Percentiles rank a stretch among this genome's conserved stretches.
Evolutionary conservation across 1,139 yeast genomes (phyloP).

Genomic region (Debaryomyces sp.): DNA sequence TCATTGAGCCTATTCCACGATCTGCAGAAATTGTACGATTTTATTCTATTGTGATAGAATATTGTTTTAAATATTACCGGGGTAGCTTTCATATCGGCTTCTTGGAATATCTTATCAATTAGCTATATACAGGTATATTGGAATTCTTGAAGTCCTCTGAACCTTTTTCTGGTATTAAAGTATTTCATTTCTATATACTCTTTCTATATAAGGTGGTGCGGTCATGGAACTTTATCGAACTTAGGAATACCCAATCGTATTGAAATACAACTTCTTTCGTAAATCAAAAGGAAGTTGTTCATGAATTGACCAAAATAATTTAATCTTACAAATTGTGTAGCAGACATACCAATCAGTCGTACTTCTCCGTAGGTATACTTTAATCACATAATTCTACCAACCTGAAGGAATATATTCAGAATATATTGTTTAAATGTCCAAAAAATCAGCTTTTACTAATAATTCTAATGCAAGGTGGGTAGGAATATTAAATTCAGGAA

Average conservation of each 20-base stretch:
- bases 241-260: neutral
- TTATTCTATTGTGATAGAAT: neutral
- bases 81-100: neutral
- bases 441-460: slow-evolving; percentile 87
- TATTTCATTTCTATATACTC: neutral
- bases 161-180: neutral
- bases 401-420: neutral
- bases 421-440: slow-evolving; percentile 51
- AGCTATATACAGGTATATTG: neutral
- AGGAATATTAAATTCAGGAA: slow-evolving; percentile 88
- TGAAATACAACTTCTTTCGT: neutral
- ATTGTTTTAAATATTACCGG: neutral
- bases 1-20: slow-evolving; percentile 9
- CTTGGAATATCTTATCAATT: neutral
- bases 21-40: neutral
- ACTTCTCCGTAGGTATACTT: neutral
- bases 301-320: neutral
- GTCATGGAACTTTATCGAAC: neutral
- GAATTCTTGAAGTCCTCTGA: neutral
- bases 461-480: slow-evolving; percentile 92
- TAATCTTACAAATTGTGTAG: neutral
- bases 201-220: neutral
- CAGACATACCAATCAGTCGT: neutral
- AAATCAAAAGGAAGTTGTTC: neutral
- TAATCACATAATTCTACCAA: neutral